Percentiles rank a stretch among this genome's conserved stretches.
Evolutionary conservation across 768 basidiomycete species (phyloP).

Genomic region (Pilatotrama ljubarskyi): DNA sequence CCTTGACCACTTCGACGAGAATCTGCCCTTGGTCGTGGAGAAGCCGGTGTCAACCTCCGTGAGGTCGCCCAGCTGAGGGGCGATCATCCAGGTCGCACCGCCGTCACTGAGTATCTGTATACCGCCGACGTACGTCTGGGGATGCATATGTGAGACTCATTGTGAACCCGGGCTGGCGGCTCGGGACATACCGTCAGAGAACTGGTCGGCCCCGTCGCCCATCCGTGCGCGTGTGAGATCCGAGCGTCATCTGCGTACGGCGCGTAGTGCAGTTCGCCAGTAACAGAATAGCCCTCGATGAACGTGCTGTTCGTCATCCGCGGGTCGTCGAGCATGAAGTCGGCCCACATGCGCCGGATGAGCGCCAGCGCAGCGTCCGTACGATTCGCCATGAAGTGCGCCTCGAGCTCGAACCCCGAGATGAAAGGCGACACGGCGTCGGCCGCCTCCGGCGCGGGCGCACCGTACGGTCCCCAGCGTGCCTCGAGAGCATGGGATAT

Average conservation of each 20-base stretch:
- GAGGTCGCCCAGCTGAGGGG: constrained; percentile 13
- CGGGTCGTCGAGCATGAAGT: constrained; percentile 24
- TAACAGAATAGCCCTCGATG: constrained; percentile 20
- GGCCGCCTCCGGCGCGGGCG: constrained; percentile 21
- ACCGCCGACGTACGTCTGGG: constrained; percentile 15
- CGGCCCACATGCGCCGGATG: constrained; percentile 19
- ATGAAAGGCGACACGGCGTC: constrained; percentile 22
- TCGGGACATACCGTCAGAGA: constrained; percentile 9
- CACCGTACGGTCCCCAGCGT: constrained; percentile 19
- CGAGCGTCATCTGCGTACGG: constrained; percentile 20
- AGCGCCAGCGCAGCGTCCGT: constrained; percentile 16
- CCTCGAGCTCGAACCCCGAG: constrained; percentile 21
- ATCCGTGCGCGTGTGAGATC: constrained; percentile 21
- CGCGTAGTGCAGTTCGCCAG: constrained; percentile 19
- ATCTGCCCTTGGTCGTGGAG: constrained; percentile 9
- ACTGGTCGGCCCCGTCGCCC: constrained; percentile 23
- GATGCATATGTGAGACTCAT: not conserved
- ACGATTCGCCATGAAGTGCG: constrained; percentile 20
- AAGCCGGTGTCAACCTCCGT: constrained; percentile 18
- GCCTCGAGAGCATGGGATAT: constrained; percentile 14
- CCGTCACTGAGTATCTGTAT: constrained; percentile 18
- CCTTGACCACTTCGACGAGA: constrained; percentile 17
- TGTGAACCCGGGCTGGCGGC: not conserved
- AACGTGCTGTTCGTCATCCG: constrained; percentile 25
- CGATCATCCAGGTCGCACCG: constrained; percentile 17